A percentile compares a stretch with the other conserved stretches of the same genome.
Evolutionary conservation across 2,329 filamentous ascomycete genomes (phyloP).

Genomic region (Aspergillus brunneoviolaceus): DNA sequence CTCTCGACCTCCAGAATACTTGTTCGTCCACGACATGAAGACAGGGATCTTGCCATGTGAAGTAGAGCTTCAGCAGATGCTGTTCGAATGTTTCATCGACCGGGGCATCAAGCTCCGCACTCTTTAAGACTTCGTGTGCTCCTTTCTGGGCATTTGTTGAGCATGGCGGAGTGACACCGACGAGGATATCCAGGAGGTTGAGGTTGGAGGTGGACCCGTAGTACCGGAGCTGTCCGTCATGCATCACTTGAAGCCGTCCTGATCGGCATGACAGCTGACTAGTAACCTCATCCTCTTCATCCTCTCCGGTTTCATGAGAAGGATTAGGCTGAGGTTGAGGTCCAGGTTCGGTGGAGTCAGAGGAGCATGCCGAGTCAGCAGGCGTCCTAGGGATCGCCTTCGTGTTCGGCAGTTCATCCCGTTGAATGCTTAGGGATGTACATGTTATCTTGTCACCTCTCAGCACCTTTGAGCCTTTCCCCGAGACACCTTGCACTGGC

Average conservation of each 20-base stretch:
- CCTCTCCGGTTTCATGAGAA: conserved; percentile 8
- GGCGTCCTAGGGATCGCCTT: too few relatives aligned
- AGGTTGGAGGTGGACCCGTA: conserved; percentile 10
- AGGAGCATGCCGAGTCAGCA: too few relatives aligned
- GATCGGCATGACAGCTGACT: conserved; percentile 10
- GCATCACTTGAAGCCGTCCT: conserved; percentile 5
- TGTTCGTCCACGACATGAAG: conserved; percentile 6
- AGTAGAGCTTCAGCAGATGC: conserved; percentile 8
- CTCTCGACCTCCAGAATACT: conserved; percentile 9
- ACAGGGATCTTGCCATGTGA: conserved; percentile 11
- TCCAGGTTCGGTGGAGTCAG: background rate
- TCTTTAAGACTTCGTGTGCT: conserved; percentile 1
- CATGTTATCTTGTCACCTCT: too few relatives aligned
- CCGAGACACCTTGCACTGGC: too few relatives aligned
- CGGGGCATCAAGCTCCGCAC: background rate
- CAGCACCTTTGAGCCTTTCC: too few relatives aligned
- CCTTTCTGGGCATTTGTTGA: background rate
- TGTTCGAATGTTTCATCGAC: conserved; percentile 5
- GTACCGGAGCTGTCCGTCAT: conserved; percentile 8
- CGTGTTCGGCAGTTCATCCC: too few relatives aligned
- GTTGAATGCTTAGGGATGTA: too few relatives aligned
- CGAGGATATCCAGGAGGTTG: conserved; percentile 4
- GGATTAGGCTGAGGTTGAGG: conserved; percentile 9
- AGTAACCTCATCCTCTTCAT: conserved; percentile 8
- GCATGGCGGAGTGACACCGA: background rate